Conservation (phyloP, 371 early-diverging fungal genomes). For the Lichtheimia hyalospora region DNA sequence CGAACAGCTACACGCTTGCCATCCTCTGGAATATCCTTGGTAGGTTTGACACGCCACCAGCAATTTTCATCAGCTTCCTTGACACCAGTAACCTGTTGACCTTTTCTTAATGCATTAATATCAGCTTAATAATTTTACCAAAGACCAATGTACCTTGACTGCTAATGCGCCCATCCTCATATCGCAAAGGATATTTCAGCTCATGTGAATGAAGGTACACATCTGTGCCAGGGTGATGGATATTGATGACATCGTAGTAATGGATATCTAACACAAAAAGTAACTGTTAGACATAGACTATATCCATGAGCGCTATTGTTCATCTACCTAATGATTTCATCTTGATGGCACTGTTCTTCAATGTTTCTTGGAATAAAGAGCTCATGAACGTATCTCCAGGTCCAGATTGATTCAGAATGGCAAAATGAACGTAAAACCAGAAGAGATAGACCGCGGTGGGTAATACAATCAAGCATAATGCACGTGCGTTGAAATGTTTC, state of each 20-base stretch:
- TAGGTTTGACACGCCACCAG: constrained; percentile 80
- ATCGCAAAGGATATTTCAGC: constrained; percentile 84
- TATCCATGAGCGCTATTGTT: not conserved
- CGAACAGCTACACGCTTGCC: constrained; percentile 34
- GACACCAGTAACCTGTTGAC: constrained; percentile 92
- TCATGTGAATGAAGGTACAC: constrained; percentile 84
- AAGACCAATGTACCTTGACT: constrained; percentile 54
- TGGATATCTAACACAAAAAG: constrained; percentile 58
- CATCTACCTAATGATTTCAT: constrained; percentile 46
- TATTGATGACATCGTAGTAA: constrained; percentile 78
- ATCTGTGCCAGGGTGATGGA: constrained; percentile 76
- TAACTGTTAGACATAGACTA: too few relatives aligned
- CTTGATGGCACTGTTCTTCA: constrained; percentile 77
- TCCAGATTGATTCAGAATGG: constrained; percentile 73
- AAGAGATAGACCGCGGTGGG: constrained; percentile 77
- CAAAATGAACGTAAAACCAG: constrained; percentile 85
- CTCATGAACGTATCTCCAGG: constrained; percentile 96
- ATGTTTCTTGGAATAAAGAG: constrained; percentile 84
- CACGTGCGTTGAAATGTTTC: constrained; percentile 67
- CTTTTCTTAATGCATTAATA: constrained; percentile 19
- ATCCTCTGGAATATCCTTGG: constrained; percentile 28
- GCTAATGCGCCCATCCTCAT: constrained; percentile 91
- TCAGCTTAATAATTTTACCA: not conserved
- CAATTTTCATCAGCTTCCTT: constrained; percentile 74
- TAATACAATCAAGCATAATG: constrained; percentile 71